Conservation (phyloP, 805 yeast species). For the Danielia reshetovae region DNA sequence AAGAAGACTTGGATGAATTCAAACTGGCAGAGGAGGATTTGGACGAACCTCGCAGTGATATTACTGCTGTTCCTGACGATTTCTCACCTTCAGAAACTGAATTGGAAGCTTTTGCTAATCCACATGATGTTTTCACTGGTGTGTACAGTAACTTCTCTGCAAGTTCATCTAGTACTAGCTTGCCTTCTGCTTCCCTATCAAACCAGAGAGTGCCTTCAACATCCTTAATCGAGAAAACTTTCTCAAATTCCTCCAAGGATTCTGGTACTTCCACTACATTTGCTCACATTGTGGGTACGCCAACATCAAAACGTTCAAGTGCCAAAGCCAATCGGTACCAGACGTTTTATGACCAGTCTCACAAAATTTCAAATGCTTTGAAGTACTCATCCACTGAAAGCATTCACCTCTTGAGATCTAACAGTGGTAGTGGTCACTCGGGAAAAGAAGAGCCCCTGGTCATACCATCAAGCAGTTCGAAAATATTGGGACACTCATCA, state of each 20-base stretch:
- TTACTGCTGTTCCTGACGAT: not conserved
- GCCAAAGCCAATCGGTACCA: conserved; percentile 48
- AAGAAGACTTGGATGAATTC: conserved; percentile 20
- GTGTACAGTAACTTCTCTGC: conserved; percentile 28
- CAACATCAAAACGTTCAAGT: conserved; percentile 28
- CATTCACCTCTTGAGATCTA: conserved; percentile 15
- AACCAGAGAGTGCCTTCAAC: conserved; percentile 3
- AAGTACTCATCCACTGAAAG: conserved; percentile 33
- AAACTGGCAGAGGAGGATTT: conserved; percentile 2
- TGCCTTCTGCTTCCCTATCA: conserved; percentile 13
- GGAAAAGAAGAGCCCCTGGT: conserved; percentile 2
- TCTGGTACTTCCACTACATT: conserved; percentile 15
- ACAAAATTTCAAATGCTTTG: conserved; percentile 41
- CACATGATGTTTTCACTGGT: conserved; percentile 20
- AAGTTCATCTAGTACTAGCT: conserved; percentile 32
- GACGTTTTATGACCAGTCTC: conserved; percentile 44
- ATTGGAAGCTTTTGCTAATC: conserved; percentile 17
- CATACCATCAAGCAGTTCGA: conserved; percentile 2
- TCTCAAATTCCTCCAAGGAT: conserved; percentile 31
- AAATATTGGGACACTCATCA: conserved; percentile 19
- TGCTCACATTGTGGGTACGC: conserved; percentile 10
- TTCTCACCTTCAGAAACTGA: not conserved
- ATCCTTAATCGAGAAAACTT: conserved; percentile 27
- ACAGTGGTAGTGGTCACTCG: not conserved
- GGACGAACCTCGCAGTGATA: not conserved